Percentiles rank a stretch among this genome's conserved stretches.
Conservation (phyloP, 1,284 basidiomycete species). For the Ustilago hordei region DNA sequence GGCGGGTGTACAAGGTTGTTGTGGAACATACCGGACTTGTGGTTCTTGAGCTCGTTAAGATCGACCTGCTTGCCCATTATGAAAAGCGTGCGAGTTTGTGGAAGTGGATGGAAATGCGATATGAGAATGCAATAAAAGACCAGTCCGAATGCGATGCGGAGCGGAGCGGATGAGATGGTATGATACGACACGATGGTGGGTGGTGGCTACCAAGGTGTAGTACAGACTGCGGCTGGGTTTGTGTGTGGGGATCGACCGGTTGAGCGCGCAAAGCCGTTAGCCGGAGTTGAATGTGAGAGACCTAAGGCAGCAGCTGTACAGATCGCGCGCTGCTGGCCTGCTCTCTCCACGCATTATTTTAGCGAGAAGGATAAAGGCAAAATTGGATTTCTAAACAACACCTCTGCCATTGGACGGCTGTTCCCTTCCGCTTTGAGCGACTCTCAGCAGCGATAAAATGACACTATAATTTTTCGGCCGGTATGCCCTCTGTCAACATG, state of each 20-base stretch:
- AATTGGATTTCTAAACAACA: conserved; percentile 47
- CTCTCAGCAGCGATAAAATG: too few relatives aligned
- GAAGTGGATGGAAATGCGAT: conserved; percentile 7
- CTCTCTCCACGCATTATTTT: too few relatives aligned
- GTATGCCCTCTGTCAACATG: neutral
- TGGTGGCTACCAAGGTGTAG: neutral
- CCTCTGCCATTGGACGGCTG: conserved; percentile 22
- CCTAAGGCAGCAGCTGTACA: neutral
- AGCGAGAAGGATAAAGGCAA: neutral
- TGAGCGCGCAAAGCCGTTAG: conserved; percentile 22
- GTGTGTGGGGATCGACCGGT: conserved; percentile 36
- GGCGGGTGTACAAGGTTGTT: too few relatives aligned
- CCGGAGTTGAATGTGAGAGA: conserved; percentile 37
- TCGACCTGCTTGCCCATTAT: conserved; percentile 57
- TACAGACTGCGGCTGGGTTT: neutral
- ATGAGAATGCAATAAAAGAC: conserved; percentile 11
- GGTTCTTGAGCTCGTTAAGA: conserved; percentile 59
- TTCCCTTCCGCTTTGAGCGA: neutral
- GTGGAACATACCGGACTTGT: conserved; percentile 56
- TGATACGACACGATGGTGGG: conserved; percentile 12
- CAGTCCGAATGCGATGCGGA: conserved; percentile 11
- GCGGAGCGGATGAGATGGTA: conserved; percentile 9
- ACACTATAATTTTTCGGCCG: neutral
- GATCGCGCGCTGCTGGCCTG: conserved; percentile 4
- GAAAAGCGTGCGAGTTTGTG: neutral